These are phyloP conservation scores for Apiospora koreana DNA, from an alignment of 2,329 filamentous ascomycete species.

Conservation along the genomic window DNA sequence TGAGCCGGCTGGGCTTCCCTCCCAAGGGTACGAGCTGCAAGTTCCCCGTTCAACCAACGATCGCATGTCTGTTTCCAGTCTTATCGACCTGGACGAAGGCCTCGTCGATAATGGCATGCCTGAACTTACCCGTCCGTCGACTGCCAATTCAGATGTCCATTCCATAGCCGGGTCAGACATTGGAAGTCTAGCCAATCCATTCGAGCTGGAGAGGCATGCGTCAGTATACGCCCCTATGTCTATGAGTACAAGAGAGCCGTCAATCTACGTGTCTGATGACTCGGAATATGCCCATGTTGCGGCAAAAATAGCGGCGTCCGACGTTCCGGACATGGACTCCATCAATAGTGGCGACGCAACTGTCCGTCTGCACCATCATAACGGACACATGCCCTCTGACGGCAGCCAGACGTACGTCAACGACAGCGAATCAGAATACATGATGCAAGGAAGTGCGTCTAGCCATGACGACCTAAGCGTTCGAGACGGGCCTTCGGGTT, in stretches of 20 bases:
- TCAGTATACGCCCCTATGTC: conserved; percentile 50
- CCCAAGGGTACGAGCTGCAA: conserved; percentile 43
- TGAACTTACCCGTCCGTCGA: conserved; percentile 56
- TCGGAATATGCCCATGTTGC: conserved; percentile 47
- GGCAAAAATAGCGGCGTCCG: conserved; percentile 29
- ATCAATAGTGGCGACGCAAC: conserved; percentile 17
- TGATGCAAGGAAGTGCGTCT: not conserved
- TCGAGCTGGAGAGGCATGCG: conserved; percentile 64
- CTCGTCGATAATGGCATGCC: conserved; percentile 46
- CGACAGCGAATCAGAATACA: conserved; percentile 16
- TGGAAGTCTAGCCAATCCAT: conserved; percentile 52
- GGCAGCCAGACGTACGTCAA: conserved; percentile 18
- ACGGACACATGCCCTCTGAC: conserved; percentile 15
- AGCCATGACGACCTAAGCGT: not conserved
- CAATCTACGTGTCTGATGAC: conserved; percentile 63
- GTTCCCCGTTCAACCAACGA: conserved; percentile 36
- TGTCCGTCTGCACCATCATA: conserved; percentile 8
- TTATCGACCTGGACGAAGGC: conserved; percentile 48
- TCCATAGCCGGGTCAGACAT: conserved; percentile 59
- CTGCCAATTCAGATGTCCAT: conserved; percentile 59
- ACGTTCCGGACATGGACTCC: conserved; percentile 22
- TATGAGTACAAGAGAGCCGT: conserved; percentile 49
- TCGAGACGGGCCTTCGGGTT: not conserved
- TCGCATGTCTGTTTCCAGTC: conserved; percentile 44
- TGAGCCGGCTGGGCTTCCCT: conserved; percentile 46